Base-by-base conservation (phyloP, 176 grass and related monocot genomes). In the Phoenix dactylifera region DNA sequence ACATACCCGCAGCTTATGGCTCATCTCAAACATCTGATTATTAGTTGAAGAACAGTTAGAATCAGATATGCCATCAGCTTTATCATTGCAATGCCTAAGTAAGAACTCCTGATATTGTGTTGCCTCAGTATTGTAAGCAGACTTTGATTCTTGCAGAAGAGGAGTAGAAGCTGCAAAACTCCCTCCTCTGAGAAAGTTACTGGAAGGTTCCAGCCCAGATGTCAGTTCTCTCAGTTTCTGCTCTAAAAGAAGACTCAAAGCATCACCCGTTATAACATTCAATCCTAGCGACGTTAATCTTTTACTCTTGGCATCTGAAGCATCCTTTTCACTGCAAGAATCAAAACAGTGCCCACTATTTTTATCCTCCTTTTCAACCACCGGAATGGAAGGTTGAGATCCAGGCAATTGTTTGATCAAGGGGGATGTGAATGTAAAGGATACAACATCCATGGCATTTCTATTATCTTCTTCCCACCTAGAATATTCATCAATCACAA, bases 401-500 rank as follows among this genome's bases (percentile, higher is more conserved):
- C 74, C 73, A 23, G 52, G 55, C 24, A 58, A 59, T 69, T 77
- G 72, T 78, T 86, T 87, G 50, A 79, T 60, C 71, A 89, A 79
- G 17, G 86, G 77, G 49, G 86, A 87, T 61, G 86, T 95, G 63
- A 89, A 89, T 60, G 90, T 95, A 79, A 84, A 95, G 22, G 86
- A 95, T 57, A 87, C 83, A 65, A 89, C 86, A 71, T 95, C 86
- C 49, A 77, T 74, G 17, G 64, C 64, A 57, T 86, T 71, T 72
- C 69, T 84, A 63, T 68, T 71, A 75, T 78, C 80, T 25, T 67
- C 72, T 25, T 83, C 70, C 79, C 80, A 78, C 19, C 75, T 95
- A 26, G 61, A 79, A 20, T 73, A 70, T 55, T 87, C 80, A 62
- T 95, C 86, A 67, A 89, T 81, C 69, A 76, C 67, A 52, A 81